Base-by-base conservation (phyloP, 257 asterid genomes). In the Linaria vulgaris region DNA sequence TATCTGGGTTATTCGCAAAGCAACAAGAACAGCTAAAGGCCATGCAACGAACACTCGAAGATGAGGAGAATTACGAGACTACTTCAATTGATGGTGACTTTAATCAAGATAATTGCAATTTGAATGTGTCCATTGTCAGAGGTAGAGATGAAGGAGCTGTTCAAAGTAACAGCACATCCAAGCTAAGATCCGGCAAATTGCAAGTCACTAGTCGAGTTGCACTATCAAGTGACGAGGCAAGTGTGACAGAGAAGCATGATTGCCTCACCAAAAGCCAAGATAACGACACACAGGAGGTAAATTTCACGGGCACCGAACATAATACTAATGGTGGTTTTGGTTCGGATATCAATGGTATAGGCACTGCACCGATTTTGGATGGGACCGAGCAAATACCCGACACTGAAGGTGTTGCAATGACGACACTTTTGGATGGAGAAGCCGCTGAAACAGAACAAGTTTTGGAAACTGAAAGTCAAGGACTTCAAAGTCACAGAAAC, bases 31-130 rank as follows among this genome's bases (percentile, higher is more conserved):
- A 92, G 84, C 91, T 92, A 39, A 92, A 89, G 73, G 65, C 97
- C 69, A 94, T 94, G 99, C 99, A 87, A 72, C 87, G 86, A 77
- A 90, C 97, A 11, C 82, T 94, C 38, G 96, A 94, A 80, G 96
- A 94, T 41, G 95, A 94, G 75, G 96, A 94, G 51, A 82, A 88
- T 72, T 82, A 83, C 21, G 85, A 80, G 60, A 79, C 80, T 45
- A 84, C 84, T 37, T 88, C 95, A 24, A 61, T 72, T n/a, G 95
- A 87, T 59, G 69, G 73, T 59, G 95, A 89, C 79, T 76, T 73
- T 47, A 82, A 82, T 66, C 85, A 63, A n/a, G 70, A 70, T 23
- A 63, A 62, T 66, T 69, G 49, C 44, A 59, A 69, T 15, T 64
- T 21, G 7, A 73, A 53, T 37, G 72, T 51, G 44, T 69, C 74